Evolutionary conservation across 1,284 basidiomycete species (phyloP).

Genomic region (Sphaerobolus stellatus): DNA sequence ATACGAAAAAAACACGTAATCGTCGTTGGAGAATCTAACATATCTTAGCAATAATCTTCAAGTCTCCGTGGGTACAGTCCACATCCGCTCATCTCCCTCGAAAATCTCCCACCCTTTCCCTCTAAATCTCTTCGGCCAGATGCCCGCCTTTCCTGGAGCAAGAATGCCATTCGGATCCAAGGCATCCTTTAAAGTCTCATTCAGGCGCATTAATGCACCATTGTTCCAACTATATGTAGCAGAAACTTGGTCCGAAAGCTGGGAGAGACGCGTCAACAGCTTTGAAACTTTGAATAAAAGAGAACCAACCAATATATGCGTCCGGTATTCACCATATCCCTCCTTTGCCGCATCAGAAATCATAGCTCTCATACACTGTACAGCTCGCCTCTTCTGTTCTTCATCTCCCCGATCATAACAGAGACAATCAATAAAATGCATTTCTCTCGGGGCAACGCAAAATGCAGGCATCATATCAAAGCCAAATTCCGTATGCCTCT

Average conservation of each 20-base stretch:
- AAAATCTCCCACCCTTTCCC: constrained; percentile 3
- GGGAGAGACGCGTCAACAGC: background rate
- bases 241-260: constrained; percentile 4
- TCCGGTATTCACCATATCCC: constrained; percentile 3
- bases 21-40: too few species aligned
- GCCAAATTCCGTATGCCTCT: constrained; percentile 2
- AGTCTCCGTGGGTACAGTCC: too few species aligned
- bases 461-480: constrained; percentile 10
- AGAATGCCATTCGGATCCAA: constrained; percentile 6
- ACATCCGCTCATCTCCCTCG: too few species aligned
- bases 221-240: constrained; percentile 8
- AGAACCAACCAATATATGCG: constrained; percentile 1
- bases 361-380: constrained; percentile 5
- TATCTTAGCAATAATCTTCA: too few species aligned
- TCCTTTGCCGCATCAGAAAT: constrained; percentile 4
- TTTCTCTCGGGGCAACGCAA: constrained; percentile 3
- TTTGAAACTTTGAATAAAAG: background rate
- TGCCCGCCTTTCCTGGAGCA: background rate
- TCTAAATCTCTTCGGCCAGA: constrained; percentile 5
- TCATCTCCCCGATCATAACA: background rate
- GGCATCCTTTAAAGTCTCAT: constrained; percentile 1
- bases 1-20: too few species aligned
- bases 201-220: background rate
- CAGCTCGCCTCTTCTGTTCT: constrained; percentile 2
- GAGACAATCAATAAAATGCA: constrained; percentile 8